Evolutionary conservation across 2,329 filamentous ascomycete species (phyloP).

Genomic region (Fusarium sp.): DNA sequence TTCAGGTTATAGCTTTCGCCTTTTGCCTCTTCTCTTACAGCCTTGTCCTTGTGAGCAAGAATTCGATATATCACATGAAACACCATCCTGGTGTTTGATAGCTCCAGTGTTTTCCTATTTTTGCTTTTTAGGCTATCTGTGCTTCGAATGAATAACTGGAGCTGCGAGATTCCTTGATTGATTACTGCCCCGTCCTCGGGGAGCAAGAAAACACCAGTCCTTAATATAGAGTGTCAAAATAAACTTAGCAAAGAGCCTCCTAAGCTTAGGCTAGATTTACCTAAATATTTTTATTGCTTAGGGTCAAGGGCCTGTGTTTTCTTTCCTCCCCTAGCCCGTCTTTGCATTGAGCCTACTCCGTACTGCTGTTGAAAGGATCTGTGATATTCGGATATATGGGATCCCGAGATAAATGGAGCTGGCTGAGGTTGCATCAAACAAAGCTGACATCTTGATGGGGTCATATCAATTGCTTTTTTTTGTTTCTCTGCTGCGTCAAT

Average conservation of each 20-base stretch:
- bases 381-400: background rate
- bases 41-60: slow-evolving; percentile 2
- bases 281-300: too few species aligned
- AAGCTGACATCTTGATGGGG: background rate
- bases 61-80: slow-evolving; percentile 23
- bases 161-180: background rate
- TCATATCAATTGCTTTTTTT: background rate
- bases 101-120: background rate
- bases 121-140: background rate
- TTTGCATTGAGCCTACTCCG: background rate
- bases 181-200: background rate
- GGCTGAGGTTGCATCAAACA: background rate
- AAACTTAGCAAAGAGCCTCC: too few species aligned
- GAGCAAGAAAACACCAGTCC: too few species aligned
- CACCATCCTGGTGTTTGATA: background rate
- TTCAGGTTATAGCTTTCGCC: slow-evolving; percentile 22
- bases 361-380: background rate
- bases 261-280: too few species aligned
- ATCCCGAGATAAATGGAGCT: background rate
- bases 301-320: too few species aligned
- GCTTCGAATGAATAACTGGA: background rate
- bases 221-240: too few species aligned
- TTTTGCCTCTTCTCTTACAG: background rate
- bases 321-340: too few species aligned
- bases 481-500: background rate